Base-by-base conservation (phyloP, 805 yeast genomes). In the Metschnikowia dekortorum region DNA sequence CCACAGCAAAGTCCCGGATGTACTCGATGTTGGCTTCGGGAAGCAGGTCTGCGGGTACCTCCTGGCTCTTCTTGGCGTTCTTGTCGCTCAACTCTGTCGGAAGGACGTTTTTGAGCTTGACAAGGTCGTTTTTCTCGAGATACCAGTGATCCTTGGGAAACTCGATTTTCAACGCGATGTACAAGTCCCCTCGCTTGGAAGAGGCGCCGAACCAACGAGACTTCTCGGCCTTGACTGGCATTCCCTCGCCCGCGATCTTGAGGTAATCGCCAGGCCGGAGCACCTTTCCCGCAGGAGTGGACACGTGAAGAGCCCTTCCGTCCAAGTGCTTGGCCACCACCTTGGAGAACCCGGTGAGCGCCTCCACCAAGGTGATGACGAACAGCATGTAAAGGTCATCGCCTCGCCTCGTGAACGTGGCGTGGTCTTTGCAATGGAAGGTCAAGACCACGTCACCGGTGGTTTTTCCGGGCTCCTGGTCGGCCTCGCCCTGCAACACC, bases 121-220 rank as follows among this genome's bases (percentile, higher is more conserved):
- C 51, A 3, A 84, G 48, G 61, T 89, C 96, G 50, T 81, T 75
- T 59, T 77, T 80, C 64, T 89, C 96, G 56, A 80, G 66, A 60
- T 84, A 84, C 97, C 97, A 90, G 60, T 84, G 80, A 65, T 89
- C 95, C 34, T 76, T 75, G 2, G 97, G 97, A 64, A 91, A 90
- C 58, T 83, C 89, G 47, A 91, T 81, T 18, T 80, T 80, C n/a
- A 88, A 66, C 47, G 75, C 79, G 14, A 90, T 73, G 60, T 82
- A 89, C 55, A 90, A 69, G 64, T 87, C 87, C 28, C 97, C 97
- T 40, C 70, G 70, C 47, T 57, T 60, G 53, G 57, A 61, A 10
- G 52, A 62, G 4, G 66, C 53, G 4, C 51, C 39, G 29, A 57
- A 57, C 61, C 60, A 56, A n/a, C 56, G 33, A 3, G 58, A 37